Evolutionary conservation across 257 asterid genomes (phyloP).

Genomic region (Plantago ovata): DNA sequence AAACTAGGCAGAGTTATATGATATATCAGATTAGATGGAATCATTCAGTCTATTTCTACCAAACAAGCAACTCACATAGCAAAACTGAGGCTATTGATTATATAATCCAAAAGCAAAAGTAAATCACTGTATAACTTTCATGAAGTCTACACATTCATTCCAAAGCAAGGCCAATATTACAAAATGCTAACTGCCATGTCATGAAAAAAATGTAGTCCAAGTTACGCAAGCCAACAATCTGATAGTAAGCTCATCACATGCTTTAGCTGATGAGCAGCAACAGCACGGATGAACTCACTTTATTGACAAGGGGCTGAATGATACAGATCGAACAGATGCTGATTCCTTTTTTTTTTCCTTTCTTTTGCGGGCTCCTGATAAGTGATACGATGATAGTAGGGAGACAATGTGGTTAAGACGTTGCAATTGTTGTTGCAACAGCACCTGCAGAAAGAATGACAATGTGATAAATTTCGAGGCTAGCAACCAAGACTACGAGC

Average conservation of each 20-base stretch:
- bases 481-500: too few relatives aligned
- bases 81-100: too few relatives aligned
- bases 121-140: too few relatives aligned
- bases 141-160: too few relatives aligned
- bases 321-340: not conserved
- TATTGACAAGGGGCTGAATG: not conserved
- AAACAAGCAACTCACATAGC: too few relatives aligned
- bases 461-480: not conserved
- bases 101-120: too few relatives aligned
- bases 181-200: not conserved
- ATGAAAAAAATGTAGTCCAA: not conserved
- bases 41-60: too few relatives aligned
- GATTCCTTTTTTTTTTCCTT: not conserved
- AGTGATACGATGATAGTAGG: too few relatives aligned
- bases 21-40: too few relatives aligned
- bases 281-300: not conserved
- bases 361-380: not conserved
- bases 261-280: not conserved
- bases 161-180: too few relatives aligned
- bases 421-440: not conserved
- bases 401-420: too few relatives aligned
- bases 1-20: too few relatives aligned
- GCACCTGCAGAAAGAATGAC: conserved; percentile 22
- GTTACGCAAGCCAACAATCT: not conserved
- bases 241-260: not conserved